A percentile compares a stretch with the other conserved stretches of the same genome.
Conservation (phyloP, 805 yeast genomes). For the Lipomyces kockii region DNA sequence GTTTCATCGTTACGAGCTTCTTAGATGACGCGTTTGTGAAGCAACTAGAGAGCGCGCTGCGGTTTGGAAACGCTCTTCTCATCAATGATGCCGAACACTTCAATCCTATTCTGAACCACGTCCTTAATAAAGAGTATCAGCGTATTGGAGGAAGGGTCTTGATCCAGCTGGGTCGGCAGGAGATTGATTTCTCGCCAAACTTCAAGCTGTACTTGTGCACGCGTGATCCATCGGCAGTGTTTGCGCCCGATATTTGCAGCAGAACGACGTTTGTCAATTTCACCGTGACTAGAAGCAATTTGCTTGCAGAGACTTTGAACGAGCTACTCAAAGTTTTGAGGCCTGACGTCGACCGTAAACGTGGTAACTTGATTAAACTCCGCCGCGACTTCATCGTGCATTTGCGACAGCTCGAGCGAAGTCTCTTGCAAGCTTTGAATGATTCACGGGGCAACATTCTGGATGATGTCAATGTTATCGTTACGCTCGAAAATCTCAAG, state of each 20-base stretch:
- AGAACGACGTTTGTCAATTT: slow-evolving; percentile 71
- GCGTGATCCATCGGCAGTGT: slow-evolving; percentile 51
- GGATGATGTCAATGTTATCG: slow-evolving; percentile 65
- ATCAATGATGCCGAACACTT: slow-evolving; percentile 79
- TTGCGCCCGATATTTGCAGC: slow-evolving; percentile 63
- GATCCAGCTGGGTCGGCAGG: slow-evolving; percentile 63
- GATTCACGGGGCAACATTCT: slow-evolving; percentile 64
- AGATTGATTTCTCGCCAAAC: slow-evolving; percentile 67
- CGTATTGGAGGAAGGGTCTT: slow-evolving; percentile 71
- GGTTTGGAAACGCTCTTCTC: slow-evolving; percentile 79
- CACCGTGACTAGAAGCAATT: slow-evolving; percentile 67
- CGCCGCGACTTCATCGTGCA: slow-evolving; percentile 64
- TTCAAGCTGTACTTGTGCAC: slow-evolving; percentile 68
- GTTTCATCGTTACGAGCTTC: slow-evolving; percentile 63
- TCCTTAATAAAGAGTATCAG: slow-evolving; percentile 64
- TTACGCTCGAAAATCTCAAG: slow-evolving; percentile 68
- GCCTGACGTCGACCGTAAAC: slow-evolving; percentile 69
- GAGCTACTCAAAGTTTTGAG: slow-evolving; percentile 56
- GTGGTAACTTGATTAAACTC: slow-evolving; percentile 57
- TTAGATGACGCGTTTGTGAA: slow-evolving; percentile 67
- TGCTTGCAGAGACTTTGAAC: slow-evolving; percentile 67
- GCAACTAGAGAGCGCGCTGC: slow-evolving; percentile 74
- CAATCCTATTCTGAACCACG: slow-evolving; percentile 71
- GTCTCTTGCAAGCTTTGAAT: slow-evolving; percentile 61
- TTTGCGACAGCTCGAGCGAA: slow-evolving; percentile 60